These are phyloP conservation scores for Penicillium steckii DNA, from an alignment of 495 filamentous ascomycete genomes.

Conservation along the genomic window DNA sequence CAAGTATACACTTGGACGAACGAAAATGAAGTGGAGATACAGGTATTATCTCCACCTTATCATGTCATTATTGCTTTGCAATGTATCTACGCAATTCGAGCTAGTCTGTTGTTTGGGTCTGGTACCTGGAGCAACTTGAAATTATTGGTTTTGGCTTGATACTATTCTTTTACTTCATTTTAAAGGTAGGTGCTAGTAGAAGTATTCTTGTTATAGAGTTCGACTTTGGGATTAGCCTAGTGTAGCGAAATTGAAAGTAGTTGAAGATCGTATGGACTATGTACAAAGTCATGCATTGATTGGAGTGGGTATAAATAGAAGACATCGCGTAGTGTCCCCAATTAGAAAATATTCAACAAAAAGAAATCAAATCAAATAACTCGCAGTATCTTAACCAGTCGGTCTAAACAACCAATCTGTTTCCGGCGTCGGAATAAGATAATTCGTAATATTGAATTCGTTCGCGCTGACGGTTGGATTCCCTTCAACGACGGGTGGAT, in stretches of 20 bases:
- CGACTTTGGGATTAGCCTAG: no score
- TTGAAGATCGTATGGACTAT: neutral
- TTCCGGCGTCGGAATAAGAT: slow-evolving; percentile 46
- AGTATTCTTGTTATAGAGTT: no score
- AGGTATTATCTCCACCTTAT: neutral
- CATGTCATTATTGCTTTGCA: neutral
- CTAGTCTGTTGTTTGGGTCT: neutral
- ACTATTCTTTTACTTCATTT: neutral
- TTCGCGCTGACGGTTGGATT: slow-evolving; percentile 28
- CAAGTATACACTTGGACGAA: no score
- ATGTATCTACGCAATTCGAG: neutral
- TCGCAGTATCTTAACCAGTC: slow-evolving; percentile 17
- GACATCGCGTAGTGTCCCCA: no score
- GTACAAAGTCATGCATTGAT: neutral
- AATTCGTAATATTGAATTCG: slow-evolving; percentile 51
- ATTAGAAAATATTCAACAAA: neutral
- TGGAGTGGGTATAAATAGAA: neutral
- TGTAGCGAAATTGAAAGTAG: no score
- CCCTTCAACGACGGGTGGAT: slow-evolving; percentile 24
- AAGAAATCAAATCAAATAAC: neutral
- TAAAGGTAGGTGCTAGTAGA: no score
- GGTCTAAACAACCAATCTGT: slow-evolving; percentile 48
- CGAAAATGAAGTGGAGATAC: neutral
- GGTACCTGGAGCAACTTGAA: neutral
- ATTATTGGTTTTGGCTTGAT: no score